Evolutionary conservation across 1,139 yeast genomes (phyloP).

Genomic region (Zygoascus meyerae): DNA sequence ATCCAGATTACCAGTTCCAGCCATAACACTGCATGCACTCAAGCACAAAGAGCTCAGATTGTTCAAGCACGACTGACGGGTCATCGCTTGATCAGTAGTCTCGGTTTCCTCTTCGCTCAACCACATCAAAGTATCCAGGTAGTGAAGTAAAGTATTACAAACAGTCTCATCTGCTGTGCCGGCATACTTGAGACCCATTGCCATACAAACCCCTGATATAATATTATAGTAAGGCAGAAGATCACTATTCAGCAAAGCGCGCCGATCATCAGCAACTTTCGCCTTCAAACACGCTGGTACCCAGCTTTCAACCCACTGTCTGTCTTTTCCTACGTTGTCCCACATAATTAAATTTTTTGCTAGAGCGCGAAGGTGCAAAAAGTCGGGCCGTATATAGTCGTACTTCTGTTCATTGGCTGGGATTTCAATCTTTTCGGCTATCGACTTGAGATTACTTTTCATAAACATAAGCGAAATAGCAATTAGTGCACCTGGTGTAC

Average conservation of each 20-base stretch:
- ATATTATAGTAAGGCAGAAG: constrained; percentile 60
- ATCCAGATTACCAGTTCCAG: constrained; percentile 86
- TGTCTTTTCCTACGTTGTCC: constrained; percentile 51
- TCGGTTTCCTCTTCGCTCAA: constrained; percentile 42
- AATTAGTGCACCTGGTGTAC: constrained; percentile 74
- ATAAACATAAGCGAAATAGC: constrained; percentile 73
- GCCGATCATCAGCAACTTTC: constrained; percentile 24
- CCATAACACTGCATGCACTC: constrained; percentile 70
- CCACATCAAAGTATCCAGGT: constrained; percentile 57
- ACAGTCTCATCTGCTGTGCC: constrained; percentile 58
- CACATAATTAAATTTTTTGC: constrained; percentile 73
- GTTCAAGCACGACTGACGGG: constrained; percentile 51
- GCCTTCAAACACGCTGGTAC: constrained; percentile 22
- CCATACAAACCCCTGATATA: constrained; percentile 67
- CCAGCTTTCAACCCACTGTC: constrained; percentile 48
- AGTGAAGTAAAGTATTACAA: constrained; percentile 52
- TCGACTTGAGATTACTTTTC: constrained; percentile 53
- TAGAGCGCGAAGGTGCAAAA: constrained; percentile 61
- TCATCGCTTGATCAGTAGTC: constrained; percentile 56
- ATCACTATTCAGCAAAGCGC: constrained; percentile 49
- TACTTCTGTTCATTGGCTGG: constrained; percentile 58
- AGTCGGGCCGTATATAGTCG: constrained; percentile 77
- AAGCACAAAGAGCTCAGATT: constrained; percentile 58
- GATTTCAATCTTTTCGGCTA: constrained; percentile 60
- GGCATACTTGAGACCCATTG: constrained; percentile 73